These are phyloP conservation scores for Olyra latifolia DNA, from an alignment of 176 grass and related monocot genomes.

Conservation along the genomic window DNA sequence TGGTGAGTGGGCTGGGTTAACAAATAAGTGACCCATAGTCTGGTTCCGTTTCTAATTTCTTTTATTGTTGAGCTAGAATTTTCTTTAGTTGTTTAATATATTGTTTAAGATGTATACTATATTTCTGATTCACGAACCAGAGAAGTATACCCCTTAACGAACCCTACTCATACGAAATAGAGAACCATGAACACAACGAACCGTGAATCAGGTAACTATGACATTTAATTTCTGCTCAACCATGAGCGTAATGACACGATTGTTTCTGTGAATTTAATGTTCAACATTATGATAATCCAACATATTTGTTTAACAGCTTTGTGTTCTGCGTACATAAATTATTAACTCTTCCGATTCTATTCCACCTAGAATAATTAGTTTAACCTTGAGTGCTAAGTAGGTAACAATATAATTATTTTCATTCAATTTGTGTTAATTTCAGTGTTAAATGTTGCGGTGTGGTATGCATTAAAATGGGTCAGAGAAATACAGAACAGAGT, in stretches of 20 bases:
- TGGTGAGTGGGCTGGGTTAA: no score
- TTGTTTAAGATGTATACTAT: no score
- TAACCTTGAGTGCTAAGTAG: neutral
- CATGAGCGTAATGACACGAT: neutral
- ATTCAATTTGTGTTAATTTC: neutral
- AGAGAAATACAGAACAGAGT: neutral
- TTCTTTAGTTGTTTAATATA: no score
- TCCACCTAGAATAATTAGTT: neutral
- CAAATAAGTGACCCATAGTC: no score
- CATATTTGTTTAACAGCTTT: neutral
- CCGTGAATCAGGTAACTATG: no score
- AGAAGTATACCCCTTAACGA: no score
- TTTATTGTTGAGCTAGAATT: no score
- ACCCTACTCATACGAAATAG: no score
- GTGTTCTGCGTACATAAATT: neutral
- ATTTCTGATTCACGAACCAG: no score
- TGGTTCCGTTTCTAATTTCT: no score
- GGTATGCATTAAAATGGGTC: neutral
- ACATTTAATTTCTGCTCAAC: neutral
- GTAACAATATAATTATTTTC: neutral
- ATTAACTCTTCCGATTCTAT: neutral
- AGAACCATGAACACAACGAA: no score
- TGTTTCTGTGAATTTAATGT: neutral
- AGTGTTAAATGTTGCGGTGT: neutral
- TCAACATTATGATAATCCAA: neutral